Evolutionary conservation across 2,329 filamentous ascomycete species (phyloP).

Genomic region (Sclerotiophoma versabilis): DNA sequence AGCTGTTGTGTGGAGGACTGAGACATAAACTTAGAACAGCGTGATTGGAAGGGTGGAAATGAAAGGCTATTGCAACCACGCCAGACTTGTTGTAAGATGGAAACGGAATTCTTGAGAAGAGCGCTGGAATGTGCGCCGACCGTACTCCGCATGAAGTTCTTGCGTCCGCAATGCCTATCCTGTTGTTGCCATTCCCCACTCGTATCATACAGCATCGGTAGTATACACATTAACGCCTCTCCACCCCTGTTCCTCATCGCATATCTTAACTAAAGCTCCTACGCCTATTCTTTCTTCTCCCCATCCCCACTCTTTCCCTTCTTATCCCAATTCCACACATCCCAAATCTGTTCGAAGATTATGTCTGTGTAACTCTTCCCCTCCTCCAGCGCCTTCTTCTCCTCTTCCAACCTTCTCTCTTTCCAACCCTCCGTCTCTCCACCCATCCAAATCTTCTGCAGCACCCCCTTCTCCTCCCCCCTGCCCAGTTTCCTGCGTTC

Average conservation of each 20-base stretch:
- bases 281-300: constrained; percentile 32
- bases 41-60: background rate
- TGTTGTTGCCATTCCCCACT: background rate
- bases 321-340: constrained; percentile 56
- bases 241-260: too few relatives aligned
- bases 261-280: background rate
- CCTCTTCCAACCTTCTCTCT: constrained; percentile 53
- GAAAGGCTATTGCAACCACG: background rate
- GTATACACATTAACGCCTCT: constrained; percentile 6
- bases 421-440: constrained; percentile 56
- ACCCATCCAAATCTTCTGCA: constrained; percentile 50
- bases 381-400: constrained; percentile 50
- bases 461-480: constrained; percentile 33
- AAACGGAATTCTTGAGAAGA: too few relatives aligned
- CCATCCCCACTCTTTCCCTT: constrained; percentile 39
- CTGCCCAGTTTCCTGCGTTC: constrained; percentile 39
- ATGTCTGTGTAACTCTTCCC: constrained; percentile 52
- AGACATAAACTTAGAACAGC: constrained; percentile 4
- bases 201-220: constrained; percentile 16
- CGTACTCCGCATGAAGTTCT: too few relatives aligned
- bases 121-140: too few relatives aligned
- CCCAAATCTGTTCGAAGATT: constrained; percentile 57
- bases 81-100: too few relatives aligned
- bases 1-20: background rate
- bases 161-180: too few relatives aligned